Evolutionary conservation across 148 eudicot genomes (phyloP).

Genomic region (Arctostaphylos glauca): DNA sequence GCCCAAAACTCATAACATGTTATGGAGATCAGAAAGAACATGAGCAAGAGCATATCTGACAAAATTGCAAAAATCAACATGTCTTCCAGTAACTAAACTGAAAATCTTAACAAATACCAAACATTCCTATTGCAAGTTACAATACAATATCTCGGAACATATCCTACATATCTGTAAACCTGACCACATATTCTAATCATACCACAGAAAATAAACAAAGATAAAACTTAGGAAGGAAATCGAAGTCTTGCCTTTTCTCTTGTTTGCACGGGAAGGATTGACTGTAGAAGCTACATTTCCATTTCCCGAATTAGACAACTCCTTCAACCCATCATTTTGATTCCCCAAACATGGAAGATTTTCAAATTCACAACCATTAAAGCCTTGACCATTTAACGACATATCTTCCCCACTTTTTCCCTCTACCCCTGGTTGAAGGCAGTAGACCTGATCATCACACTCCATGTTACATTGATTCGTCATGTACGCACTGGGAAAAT

Average conservation of each 20-base stretch:
- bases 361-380: conserved; percentile 67
- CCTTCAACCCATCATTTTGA: conserved; percentile 45
- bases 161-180: neutral
- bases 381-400: conserved; percentile 43
- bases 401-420: conserved; percentile 50
- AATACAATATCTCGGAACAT: neutral
- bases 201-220: neutral
- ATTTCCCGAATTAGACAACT: conserved; percentile 45
- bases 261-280: conserved; percentile 47
- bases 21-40: neutral
- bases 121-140: neutral
- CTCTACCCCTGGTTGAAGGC: conserved; percentile 53
- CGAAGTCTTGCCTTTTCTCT: conserved; percentile 56
- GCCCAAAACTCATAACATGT: neutral
- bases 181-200: neutral
- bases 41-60: neutral
- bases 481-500: conserved; percentile 46
- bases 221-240: conserved; percentile 9
- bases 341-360: conserved; percentile 60
- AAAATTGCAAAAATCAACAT: neutral
- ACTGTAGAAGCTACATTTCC: conserved; percentile 34
- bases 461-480: conserved; percentile 71
- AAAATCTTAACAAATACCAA: neutral
- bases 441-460: conserved; percentile 72
- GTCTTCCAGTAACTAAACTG: neutral